A percentile compares a stretch with the other conserved stretches of the same genome.
phyloP scores from a whole-genome alignment of 2,329 filamentous ascomycete genomes.

The Podosphaera aphanis region DNA sequence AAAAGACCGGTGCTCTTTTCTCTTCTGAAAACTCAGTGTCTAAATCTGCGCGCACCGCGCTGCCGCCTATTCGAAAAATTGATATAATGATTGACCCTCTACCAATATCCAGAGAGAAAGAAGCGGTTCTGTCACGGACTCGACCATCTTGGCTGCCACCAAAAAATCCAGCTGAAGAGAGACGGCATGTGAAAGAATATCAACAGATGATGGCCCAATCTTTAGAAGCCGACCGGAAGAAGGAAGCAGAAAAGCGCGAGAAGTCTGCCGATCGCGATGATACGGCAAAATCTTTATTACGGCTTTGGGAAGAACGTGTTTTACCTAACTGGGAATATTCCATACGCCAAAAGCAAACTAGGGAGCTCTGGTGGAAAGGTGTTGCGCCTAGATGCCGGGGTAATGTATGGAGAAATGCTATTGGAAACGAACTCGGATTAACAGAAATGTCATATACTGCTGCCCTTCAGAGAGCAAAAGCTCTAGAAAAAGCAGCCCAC shows the following conservation, averaged over 20 bases:
- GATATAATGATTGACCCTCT: conserved; percentile 70
- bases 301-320: conserved; percentile 54
- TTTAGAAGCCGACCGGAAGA: conserved; percentile 33
- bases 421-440: conserved; percentile 16
- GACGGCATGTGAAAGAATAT: conserved; percentile 65
- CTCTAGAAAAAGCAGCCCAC: conserved; percentile 25
- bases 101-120: conserved; percentile 67
- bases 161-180: conserved; percentile 78
- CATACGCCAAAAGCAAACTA: conserved; percentile 42
- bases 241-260: conserved; percentile 27
- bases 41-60: conserved; percentile 42
- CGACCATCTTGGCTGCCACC: conserved; percentile 67
- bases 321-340: conserved; percentile 53
- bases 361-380: conserved; percentile 66
- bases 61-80: conserved; percentile 30
- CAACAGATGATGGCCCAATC: conserved; percentile 57
- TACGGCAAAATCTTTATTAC: conserved; percentile 28
- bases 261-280: conserved; percentile 30
- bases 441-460: conserved; percentile 44
- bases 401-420: conserved; percentile 15
- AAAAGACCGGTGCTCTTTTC: conserved; percentile 1
- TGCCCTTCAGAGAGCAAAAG: conserved; percentile 42
- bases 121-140: conserved; percentile 58
- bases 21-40: conserved; percentile 25
- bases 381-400: conserved; percentile 43